Conservation (phyloP, 805 yeast species). For the Candida dajiaensis region DNA sequence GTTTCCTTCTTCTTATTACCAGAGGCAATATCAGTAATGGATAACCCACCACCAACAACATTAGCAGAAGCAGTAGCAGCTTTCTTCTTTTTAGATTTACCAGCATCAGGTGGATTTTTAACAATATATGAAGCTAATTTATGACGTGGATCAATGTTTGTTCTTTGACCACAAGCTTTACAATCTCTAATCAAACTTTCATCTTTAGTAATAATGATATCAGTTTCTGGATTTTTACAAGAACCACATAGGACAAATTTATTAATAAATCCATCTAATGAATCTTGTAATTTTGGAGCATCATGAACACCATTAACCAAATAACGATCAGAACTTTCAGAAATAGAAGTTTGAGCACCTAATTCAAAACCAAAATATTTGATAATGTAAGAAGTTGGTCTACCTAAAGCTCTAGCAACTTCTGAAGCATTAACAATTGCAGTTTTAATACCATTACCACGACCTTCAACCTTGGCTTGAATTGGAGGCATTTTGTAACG, state of each 20-base stretch:
- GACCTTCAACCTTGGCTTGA: constrained; percentile 95
- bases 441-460: constrained; percentile 99
- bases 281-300: constrained; percentile 83
- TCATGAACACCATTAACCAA: constrained; percentile 95
- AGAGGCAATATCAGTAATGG: constrained; percentile 74
- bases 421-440: constrained; percentile 86
- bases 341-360: constrained; percentile 90
- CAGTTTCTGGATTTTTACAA: constrained; percentile 98
- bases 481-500: constrained; percentile 99
- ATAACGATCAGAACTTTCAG: constrained; percentile 78
- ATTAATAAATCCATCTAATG: constrained; percentile 87
- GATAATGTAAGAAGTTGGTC: constrained; percentile 89
- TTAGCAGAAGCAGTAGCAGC: constrained; percentile 84
- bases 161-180: constrained; percentile 95
- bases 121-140: constrained; percentile 81
- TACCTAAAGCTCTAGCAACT: constrained; percentile 88
- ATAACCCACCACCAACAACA: constrained; percentile 78
- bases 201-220: constrained; percentile 69
- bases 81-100: constrained; percentile 48
- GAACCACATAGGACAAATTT: constrained; percentile 90
- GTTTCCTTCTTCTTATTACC: constrained; percentile 32
- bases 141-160: constrained; percentile 78
- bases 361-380: constrained; percentile 95
- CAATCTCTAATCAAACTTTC: constrained; percentile 84
- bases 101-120: constrained; percentile 78